Evolutionary conservation across 2,329 filamentous ascomycete species (phyloP), one percentile per base, ranked within the genome.

Genomic region (Hypoxylon sp.): DNA sequence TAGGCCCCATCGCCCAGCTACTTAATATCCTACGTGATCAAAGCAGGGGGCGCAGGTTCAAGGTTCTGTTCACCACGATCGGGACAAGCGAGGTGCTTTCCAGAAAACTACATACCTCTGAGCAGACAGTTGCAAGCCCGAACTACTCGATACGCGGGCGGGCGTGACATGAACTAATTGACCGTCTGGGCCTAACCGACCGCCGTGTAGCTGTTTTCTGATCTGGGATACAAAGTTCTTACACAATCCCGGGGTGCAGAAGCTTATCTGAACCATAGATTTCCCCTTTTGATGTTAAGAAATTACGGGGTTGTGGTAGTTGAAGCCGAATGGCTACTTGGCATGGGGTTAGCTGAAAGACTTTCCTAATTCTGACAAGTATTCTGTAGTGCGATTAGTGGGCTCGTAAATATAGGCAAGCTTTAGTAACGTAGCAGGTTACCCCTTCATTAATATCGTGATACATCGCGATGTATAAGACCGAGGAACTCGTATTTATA

Each of bases 381-480:
- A 48, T 9, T n/a, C 8, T 21, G 8, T 12, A 37, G 19, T 45
- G 7, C 16, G 34, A 51, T 66, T 66, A 59, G 59, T 34, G 30
- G 21, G 63, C 12, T 66, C 63, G 59, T 63, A 63, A 50, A 58
- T 16, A 16, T n/a, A 25, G 25, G 47, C 21, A 39, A 62, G 52
- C 53, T 48, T 21, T 16, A 5, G 25, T 48, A 47, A 32, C 27
- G 39, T 25, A 25, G 7, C 16, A 32, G 11, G 21, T 7, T 45
- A 5, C 4, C 8, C 29, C 9, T 32, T 43, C 30, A 6, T 21
- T 9, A 12, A n/a, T 3, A 19, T 29, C 11, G 45, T 21, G 27
- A 12, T 54, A 53, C 7, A 25, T 21, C 11, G 45, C 14, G 27
- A 8, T 54, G 53, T 61, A 65, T 48, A 58, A 45, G 25, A 9